Percentiles rank a stretch among this genome's conserved stretches.
Conservation (phyloP, 2,329 filamentous ascomycete species). For the Aspergillus neoniger region DNA sequence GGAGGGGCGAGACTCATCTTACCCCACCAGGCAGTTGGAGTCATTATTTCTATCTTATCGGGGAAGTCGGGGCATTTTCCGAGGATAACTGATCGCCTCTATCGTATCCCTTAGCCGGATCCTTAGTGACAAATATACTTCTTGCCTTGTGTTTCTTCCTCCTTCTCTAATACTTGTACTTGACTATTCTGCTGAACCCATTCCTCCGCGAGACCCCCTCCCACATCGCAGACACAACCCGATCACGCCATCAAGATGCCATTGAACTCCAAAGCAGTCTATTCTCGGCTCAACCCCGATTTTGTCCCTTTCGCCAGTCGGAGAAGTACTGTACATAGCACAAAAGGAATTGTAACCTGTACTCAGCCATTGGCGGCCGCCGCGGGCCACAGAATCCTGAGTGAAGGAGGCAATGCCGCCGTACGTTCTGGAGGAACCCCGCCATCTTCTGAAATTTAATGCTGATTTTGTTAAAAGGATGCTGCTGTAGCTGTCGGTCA, state of each 20-base stretch:
- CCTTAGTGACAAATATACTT: too few relatives aligned
- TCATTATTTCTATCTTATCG: too few relatives aligned
- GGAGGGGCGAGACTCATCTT: too few relatives aligned
- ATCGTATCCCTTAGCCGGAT: neutral
- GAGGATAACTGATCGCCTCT: neutral
- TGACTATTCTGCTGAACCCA: too few relatives aligned
- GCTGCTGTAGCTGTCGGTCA: constrained; percentile 89
- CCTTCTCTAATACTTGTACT: neutral
- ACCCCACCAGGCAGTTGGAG: too few relatives aligned
- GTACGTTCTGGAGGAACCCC: constrained; percentile 54
- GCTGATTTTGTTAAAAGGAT: constrained; percentile 59
- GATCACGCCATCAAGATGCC: constrained; percentile 42
- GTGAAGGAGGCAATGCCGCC: constrained; percentile 87
- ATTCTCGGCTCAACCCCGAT: constrained; percentile 50
- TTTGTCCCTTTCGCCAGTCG: constrained; percentile 61
- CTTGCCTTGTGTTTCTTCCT: neutral
- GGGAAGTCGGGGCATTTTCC: too few relatives aligned
- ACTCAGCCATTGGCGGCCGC: constrained; percentile 87
- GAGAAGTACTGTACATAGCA: constrained; percentile 89
- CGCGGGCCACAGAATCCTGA: constrained; percentile 82
- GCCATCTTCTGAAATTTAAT: neutral
- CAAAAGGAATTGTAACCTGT: constrained; percentile 85
- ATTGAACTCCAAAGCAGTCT: constrained; percentile 53
- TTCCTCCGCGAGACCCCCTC: neutral
- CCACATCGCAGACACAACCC: neutral